Evolutionary conservation across 129 eudicot species (phyloP).

Genomic region (Calendula officinalis): DNA sequence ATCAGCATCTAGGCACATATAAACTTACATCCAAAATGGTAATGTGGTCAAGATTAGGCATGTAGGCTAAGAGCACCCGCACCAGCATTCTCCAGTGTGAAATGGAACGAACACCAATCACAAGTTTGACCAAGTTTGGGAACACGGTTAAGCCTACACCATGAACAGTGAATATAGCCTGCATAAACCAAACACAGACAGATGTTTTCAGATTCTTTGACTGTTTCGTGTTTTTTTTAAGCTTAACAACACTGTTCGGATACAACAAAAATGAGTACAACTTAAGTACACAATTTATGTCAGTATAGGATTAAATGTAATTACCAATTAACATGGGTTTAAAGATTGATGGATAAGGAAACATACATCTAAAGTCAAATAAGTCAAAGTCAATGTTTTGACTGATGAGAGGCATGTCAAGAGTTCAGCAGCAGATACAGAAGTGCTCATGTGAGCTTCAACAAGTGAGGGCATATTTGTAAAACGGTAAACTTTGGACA

Average conservation of each 20-base stretch:
- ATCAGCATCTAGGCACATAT: not conserved
- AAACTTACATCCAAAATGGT: slow-evolving; percentile 30
- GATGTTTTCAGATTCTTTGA: not conserved
- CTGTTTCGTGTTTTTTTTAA: not conserved
- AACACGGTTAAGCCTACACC: slow-evolving; percentile 10
- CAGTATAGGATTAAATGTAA: not conserved
- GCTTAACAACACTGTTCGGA: not conserved
- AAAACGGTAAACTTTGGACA: not conserved
- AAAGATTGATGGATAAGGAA: not conserved
- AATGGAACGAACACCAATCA: not conserved
- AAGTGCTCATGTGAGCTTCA: slow-evolving; percentile 1
- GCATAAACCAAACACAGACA: not conserved
- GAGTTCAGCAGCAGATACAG: not conserved
- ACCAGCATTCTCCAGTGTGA: not conserved
- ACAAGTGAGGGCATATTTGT: slow-evolving; percentile 2
- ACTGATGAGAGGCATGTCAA: slow-evolving; percentile 12
- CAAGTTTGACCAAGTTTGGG: slow-evolving; percentile 26
- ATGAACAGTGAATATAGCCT: not conserved
- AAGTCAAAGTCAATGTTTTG: slow-evolving; percentile 14
- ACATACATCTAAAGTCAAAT: not conserved
- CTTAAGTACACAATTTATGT: not conserved
- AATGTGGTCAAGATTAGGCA: slow-evolving; percentile 38
- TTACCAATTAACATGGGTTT: not conserved
- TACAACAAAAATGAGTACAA: not conserved
- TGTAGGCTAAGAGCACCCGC: not conserved